Evolutionary conservation across 2,329 filamentous ascomycete genomes (phyloP).

Genomic region (Xylaria hypoxylon): DNA sequence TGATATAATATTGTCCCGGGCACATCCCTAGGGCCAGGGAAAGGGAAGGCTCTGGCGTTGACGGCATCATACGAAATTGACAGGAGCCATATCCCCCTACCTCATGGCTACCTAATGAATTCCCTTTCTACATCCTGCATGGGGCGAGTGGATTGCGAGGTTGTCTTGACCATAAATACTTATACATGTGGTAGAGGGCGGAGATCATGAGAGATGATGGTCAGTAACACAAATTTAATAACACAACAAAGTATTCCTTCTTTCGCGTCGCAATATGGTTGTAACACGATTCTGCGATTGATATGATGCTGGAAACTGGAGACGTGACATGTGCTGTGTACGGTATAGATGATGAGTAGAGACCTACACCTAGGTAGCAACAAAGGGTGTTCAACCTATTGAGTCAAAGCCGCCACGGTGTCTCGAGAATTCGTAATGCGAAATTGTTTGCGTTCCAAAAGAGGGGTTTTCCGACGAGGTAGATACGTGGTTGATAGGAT

Average conservation of each 20-base stretch:
- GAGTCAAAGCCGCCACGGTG: no score
- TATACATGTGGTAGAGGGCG: neutral
- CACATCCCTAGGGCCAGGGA: neutral
- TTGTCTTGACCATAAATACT: neutral
- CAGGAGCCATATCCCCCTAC: neutral
- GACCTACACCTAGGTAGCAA: no score
- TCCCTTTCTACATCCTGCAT: neutral
- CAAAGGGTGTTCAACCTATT: no score
- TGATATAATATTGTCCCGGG: neutral
- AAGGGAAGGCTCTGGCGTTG: slow-evolving; percentile 3
- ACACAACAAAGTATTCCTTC: neutral
- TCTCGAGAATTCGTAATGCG: no score
- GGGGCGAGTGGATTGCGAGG: neutral
- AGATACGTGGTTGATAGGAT: neutral
- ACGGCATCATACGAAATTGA: neutral
- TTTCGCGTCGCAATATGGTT: neutral
- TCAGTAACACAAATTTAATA: neutral
- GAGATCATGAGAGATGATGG: neutral
- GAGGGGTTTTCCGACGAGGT: no score
- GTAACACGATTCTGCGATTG: neutral
- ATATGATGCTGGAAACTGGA: neutral
- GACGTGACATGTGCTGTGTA: neutral
- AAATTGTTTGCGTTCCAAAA: no score
- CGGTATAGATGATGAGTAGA: no score
- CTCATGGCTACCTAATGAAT: neutral